Evolutionary conservation across 352 stramenopile species (phyloP).

Genomic region (Globisporangium yorkense): DNA sequence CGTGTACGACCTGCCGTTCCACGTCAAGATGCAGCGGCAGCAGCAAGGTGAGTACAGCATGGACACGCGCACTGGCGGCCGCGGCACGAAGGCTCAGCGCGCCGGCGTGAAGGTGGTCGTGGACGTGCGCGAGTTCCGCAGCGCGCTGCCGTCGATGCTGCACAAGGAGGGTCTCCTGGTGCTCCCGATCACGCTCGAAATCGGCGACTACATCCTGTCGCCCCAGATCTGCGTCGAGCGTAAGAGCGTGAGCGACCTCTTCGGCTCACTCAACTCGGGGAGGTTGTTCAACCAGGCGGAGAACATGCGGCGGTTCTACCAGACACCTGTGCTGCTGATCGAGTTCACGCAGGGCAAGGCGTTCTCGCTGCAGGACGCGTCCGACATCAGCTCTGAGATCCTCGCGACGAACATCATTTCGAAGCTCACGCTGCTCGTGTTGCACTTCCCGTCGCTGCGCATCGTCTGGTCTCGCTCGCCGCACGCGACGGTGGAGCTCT

Average conservation of each 20-base stretch:
- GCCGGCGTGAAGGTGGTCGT: constrained; percentile 83
- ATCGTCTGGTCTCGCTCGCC: constrained; percentile 94
- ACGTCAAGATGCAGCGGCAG: constrained; percentile 60
- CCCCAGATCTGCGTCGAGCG: constrained; percentile 97
- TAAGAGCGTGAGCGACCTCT: constrained; percentile 96
- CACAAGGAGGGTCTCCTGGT: constrained; percentile 92
- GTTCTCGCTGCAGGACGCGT: constrained; percentile 83
- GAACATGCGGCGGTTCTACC: constrained; percentile 79
- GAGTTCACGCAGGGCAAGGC: constrained; percentile 90
- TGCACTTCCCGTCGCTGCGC: constrained; percentile 93
- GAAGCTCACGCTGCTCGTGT: constrained; percentile 92
- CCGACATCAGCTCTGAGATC: constrained; percentile 92
- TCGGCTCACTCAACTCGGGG: constrained; percentile 93
- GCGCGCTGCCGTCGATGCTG: constrained; percentile 94
- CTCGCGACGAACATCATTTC: constrained; percentile 90
- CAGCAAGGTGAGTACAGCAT: constrained; percentile 69
- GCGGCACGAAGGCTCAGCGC: constrained; percentile 28
- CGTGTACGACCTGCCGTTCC: constrained; percentile 75
- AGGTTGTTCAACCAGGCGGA: constrained; percentile 94
- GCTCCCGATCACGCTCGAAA: constrained; percentile 92
- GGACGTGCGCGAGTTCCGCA: constrained; percentile 97
- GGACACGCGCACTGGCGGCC: constrained; percentile 67
- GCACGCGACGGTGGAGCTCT: constrained; percentile 86
- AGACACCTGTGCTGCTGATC: constrained; percentile 94
- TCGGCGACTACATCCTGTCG: constrained; percentile 97